A percentile compares a stretch with the other conserved stretches of the same genome.
Evolutionary conservation across 345 rosid species (phyloP).

Genomic region (Syzygium oleosum): DNA sequence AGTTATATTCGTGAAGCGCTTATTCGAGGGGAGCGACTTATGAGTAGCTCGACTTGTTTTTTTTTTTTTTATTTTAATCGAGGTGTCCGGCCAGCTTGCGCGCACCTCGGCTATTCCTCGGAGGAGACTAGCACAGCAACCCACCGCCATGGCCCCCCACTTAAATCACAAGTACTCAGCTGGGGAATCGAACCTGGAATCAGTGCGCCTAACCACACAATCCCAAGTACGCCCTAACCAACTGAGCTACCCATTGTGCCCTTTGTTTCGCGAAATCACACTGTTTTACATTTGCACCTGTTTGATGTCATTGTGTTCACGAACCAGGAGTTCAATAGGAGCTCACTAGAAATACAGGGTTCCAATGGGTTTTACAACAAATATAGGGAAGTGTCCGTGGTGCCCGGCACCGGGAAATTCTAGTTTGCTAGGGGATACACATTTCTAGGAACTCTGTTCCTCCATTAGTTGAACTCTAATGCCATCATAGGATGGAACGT

Average conservation of each 20-base stretch:
- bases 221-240: too few species aligned
- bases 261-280: background rate
- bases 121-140: too few species aligned
- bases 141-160: too few species aligned
- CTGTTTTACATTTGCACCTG: background rate
- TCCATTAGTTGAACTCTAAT: background rate
- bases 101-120: too few species aligned
- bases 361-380: background rate
- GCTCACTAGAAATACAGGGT: constrained; percentile 1
- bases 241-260: too few species aligned
- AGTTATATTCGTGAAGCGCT: background rate
- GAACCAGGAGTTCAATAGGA: background rate
- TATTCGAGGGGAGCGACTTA: too few species aligned
- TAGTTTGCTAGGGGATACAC: background rate
- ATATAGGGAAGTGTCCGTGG: background rate
- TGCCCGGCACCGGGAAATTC: background rate
- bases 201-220: too few species aligned
- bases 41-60: background rate
- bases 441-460: background rate
- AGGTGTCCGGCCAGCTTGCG: too few species aligned
- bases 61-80: too few species aligned
- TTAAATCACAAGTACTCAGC: too few species aligned
- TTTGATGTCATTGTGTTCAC: background rate
- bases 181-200: too few species aligned
- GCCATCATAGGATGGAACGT: constrained; percentile 1